Base-by-base conservation (phyloP, 352 stramenopile species). In the Chrysophaeum taylorii region DNA sequence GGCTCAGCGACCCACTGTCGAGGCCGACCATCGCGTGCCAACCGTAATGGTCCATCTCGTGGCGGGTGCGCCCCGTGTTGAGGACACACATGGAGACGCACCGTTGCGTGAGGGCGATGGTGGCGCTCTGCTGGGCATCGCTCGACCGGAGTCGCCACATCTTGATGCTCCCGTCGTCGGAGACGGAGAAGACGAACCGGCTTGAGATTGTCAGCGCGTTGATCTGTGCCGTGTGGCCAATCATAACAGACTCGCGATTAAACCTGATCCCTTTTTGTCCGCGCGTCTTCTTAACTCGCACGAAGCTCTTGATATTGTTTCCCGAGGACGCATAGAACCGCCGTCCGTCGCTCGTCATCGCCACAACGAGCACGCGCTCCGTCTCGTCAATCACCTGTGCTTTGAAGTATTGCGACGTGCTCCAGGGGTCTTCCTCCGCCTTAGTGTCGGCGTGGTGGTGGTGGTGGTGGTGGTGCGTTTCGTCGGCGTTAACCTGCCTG, bases 211-310 rank as follows among this genome's bases (percentile, higher is more conserved):
- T 9, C 15, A 66, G 23, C 1, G 14, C 7, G 31, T 27, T 66
- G 14, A 66, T n/a, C 14, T 15, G 33, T 36, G 4, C 18, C 33
- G 57, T n/a, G 57, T 66, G 57, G 57, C 57, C 57, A 2, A 5
- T 9, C 57, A 66, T 66, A 18, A 66, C 45, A 2, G 57, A 66
- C 57, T 66, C 57, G 57, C 57, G 45, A 36, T 14, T 21, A 36
- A 66, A 66, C 7, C 23, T 12, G 12, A 25, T 57, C 18, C 45
- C 45, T 5, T 9, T 25, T 27, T 57, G n/a, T 31, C 35, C 57
- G 14, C 27, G 31, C 57, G n/a, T 5, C 57, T 66, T 66, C 57
- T 66, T 66, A 2, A 7, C 57, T 25, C 33, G 33, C 33, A 66
- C 33, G 33, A 31, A 66, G 57, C 57, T 36, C 1, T 36, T 31